A percentile compares a stretch with the other conserved stretches of the same genome.
These are phyloP conservation scores for Fusarium sp. DNA, from an alignment of 2,329 filamentous ascomycete species.

Conservation along the genomic window DNA sequence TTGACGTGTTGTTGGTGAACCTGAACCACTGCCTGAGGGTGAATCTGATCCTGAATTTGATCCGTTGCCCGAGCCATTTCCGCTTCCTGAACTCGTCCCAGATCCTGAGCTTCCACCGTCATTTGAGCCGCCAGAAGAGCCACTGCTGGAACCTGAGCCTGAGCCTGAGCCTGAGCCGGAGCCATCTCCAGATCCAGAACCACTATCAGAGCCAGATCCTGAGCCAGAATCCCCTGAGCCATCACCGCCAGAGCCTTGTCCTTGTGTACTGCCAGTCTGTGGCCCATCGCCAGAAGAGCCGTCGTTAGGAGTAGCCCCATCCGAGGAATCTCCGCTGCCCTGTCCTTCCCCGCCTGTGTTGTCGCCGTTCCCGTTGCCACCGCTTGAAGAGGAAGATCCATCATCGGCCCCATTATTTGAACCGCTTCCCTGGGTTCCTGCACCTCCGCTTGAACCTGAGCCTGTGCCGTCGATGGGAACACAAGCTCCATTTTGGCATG, in stretches of 20 bases:
- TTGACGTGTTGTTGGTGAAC: not conserved
- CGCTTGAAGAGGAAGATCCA: not conserved
- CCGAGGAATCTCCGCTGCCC: not conserved
- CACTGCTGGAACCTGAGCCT: not conserved
- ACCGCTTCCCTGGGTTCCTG: not conserved
- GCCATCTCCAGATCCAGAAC: not conserved
- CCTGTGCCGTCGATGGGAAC: not conserved
- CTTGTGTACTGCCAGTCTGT: slow-evolving; percentile 2
- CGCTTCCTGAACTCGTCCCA: not conserved
- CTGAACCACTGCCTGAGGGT: not conserved
- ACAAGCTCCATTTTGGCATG: slow-evolving; percentile 20
- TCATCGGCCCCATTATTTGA: not conserved
- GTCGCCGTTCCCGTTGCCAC: not conserved
- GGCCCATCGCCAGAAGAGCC: not conserved
- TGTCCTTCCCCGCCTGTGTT: not conserved
- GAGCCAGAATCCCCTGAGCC: not conserved
- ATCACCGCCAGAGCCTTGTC: not conserved
- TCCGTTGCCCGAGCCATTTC: not conserved
- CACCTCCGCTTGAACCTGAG: not conserved
- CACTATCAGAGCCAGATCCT: not conserved
- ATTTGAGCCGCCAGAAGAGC: not conserved
- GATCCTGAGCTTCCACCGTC: not conserved
- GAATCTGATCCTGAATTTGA: not conserved
- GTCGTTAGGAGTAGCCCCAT: not conserved
- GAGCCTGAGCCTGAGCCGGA: not conserved